Evolutionary conservation across 192 early-diverging fungal genomes (phyloP).

Genomic region (Backusella circina): DNA sequence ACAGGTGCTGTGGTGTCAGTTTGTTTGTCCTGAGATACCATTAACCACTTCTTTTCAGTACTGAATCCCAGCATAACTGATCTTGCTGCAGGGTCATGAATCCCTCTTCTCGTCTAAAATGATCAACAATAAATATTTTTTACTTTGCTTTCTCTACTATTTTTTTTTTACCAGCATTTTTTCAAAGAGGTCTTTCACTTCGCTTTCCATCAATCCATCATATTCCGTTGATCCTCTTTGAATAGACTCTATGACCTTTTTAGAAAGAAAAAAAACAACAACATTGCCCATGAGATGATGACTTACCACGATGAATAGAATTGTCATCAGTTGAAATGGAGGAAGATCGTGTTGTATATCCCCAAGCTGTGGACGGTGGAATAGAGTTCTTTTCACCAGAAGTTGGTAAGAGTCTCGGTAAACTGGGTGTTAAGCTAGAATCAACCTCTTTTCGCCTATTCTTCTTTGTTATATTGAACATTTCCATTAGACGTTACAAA

Average conservation of each 20-base stretch:
- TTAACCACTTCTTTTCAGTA: slow-evolving; percentile 56
- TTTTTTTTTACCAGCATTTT: slow-evolving; percentile 49
- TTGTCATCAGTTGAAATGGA: slow-evolving; percentile 13
- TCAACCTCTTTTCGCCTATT: background rate
- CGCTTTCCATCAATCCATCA: slow-evolving; percentile 36
- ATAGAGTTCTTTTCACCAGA: background rate
- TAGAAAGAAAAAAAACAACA: slow-evolving; percentile 6
- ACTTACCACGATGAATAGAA: slow-evolving; percentile 6
- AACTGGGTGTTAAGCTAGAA: background rate
- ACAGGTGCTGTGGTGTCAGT: slow-evolving; percentile 32
- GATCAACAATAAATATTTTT: background rate
- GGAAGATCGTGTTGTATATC: slow-evolving; percentile 7
- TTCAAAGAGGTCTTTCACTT: slow-evolving; percentile 52
- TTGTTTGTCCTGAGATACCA: slow-evolving; percentile 51
- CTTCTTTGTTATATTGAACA: slow-evolving; percentile 17
- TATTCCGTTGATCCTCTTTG: background rate
- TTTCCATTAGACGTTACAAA: slow-evolving; percentile 12
- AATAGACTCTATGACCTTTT: background rate
- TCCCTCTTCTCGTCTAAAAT: slow-evolving; percentile 48
- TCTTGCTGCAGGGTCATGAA: slow-evolving; percentile 43
- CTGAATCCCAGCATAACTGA: slow-evolving; percentile 43
- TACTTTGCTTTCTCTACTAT: background rate
- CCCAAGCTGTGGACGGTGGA: slow-evolving; percentile 2
- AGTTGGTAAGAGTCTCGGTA: background rate
- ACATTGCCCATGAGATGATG: background rate